Evolutionary conservation across 768 basidiomycete genomes (phyloP).

Genomic region (Mycena sanguinolenta): DNA sequence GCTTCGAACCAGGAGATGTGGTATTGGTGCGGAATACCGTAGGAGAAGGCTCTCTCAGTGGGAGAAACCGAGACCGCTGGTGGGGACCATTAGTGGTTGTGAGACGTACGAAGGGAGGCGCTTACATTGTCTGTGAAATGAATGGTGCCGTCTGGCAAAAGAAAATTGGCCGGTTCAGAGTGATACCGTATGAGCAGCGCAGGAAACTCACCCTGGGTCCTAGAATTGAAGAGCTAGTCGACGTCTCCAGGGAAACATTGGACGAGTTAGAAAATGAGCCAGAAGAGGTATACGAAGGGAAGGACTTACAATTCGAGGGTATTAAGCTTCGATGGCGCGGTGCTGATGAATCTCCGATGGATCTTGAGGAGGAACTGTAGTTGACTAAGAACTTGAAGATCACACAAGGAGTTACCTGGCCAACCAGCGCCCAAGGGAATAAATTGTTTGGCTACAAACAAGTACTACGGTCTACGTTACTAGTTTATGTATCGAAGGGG

Average conservation of each 20-base stretch:
- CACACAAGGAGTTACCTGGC: too few species aligned
- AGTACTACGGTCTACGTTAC: too few species aligned
- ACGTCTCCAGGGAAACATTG: not conserved
- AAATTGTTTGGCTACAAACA: too few species aligned
- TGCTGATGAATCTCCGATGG: too few species aligned
- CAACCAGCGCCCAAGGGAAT: too few species aligned
- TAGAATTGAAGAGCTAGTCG: conserved; percentile 16
- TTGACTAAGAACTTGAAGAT: too few species aligned
- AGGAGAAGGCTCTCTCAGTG: conserved; percentile 38
- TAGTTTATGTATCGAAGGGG: too few species aligned
- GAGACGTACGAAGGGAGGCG: conserved; percentile 20
- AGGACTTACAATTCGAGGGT: conserved; percentile 22
- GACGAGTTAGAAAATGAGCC: conserved; percentile 9
- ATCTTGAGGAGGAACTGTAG: not conserved
- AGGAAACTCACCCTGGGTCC: conserved; percentile 9
- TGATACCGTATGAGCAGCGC: conserved; percentile 25
- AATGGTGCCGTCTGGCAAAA: conserved; percentile 26
- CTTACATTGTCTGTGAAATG: conserved; percentile 24
- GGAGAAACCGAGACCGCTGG: conserved; percentile 38
- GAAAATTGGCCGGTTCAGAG: conserved; percentile 25
- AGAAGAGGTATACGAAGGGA: conserved; percentile 8
- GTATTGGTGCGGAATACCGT: conserved; percentile 39
- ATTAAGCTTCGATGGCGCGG: too few species aligned
- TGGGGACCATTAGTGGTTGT: conserved; percentile 43
- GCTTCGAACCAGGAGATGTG: conserved; percentile 39